These are phyloP conservation scores for Globisporangium iwayamae DNA, from an alignment of 352 stramenopile species.

Conservation along the genomic window DNA sequence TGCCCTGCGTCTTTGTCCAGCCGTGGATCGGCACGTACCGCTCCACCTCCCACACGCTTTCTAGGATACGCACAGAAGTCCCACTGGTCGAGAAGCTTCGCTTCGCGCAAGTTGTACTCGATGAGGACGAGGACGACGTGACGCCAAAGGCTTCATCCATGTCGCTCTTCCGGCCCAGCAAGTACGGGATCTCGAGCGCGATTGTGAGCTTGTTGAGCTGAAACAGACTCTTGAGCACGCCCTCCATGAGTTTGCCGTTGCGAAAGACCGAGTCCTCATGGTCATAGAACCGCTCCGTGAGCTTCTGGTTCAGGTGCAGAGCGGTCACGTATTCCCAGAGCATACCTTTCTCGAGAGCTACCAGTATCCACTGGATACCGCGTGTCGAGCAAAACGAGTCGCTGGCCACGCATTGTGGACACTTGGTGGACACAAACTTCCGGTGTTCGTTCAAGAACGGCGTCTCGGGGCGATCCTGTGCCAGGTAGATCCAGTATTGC, in stretches of 20 bases:
- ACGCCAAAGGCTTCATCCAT: slow-evolving; percentile 43
- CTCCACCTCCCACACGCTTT: slow-evolving; percentile 71
- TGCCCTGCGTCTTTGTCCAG: slow-evolving; percentile 59
- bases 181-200: slow-evolving; percentile 44
- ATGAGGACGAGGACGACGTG: slow-evolving; percentile 10
- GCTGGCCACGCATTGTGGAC: slow-evolving; percentile 42
- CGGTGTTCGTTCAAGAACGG: slow-evolving; percentile 52
- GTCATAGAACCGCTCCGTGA: slow-evolving; percentile 60
- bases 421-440: slow-evolving; percentile 54
- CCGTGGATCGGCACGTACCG: slow-evolving; percentile 70
- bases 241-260: slow-evolving; percentile 35
- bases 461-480: slow-evolving; percentile 43
- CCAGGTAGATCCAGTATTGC: slow-evolving; percentile 65
- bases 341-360: slow-evolving; percentile 53
- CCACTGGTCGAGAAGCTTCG: slow-evolving; percentile 13
- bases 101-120: not conserved
- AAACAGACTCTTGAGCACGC: slow-evolving; percentile 45
- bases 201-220: slow-evolving; percentile 49
- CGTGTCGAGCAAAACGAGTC: slow-evolving; percentile 68
- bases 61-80: slow-evolving; percentile 43
- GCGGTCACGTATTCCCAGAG: slow-evolving; percentile 55
- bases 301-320: slow-evolving; percentile 34
- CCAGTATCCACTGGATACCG: slow-evolving; percentile 69
- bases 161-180: slow-evolving; percentile 42
- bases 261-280: slow-evolving; percentile 42